Evolutionary conservation across 2,329 filamentous ascomycete genomes (phyloP).

Genomic region (Neopestalotiopsis sp.): DNA sequence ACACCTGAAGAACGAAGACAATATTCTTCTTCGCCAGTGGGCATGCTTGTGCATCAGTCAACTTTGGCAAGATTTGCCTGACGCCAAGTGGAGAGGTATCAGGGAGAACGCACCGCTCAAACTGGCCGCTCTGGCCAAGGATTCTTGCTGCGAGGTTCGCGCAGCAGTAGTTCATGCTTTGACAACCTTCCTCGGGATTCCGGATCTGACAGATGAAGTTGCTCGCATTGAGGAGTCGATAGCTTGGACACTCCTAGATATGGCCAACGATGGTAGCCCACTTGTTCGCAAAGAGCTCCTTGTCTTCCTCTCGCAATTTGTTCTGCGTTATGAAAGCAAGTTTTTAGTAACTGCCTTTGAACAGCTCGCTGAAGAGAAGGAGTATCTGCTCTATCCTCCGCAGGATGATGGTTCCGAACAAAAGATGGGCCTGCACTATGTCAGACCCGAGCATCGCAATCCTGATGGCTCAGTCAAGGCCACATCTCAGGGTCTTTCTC

Average conservation of each 20-base stretch:
- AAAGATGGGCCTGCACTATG: constrained; percentile 69
- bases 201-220: constrained; percentile 89
- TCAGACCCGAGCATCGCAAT: constrained; percentile 60
- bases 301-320: constrained; percentile 92
- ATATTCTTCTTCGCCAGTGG: constrained; percentile 91
- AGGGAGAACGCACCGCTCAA: constrained; percentile 83
- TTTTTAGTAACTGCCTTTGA: constrained; percentile 93
- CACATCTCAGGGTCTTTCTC: constrained; percentile 67
- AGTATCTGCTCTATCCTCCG: constrained; percentile 65
- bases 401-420: constrained; percentile 61
- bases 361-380: constrained; percentile 83
- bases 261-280: constrained; percentile 92
- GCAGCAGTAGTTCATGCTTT: constrained; percentile 93
- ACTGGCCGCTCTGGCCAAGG: constrained; percentile 80
- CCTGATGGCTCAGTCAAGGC: constrained; percentile 63
- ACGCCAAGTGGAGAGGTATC: constrained; percentile 97
- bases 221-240: constrained; percentile 90
- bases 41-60: constrained; percentile 95
- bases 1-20: constrained; percentile 85
- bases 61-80: constrained; percentile 87
- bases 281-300: constrained; percentile 93
- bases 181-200: constrained; percentile 92
- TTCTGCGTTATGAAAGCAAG: constrained; percentile 88
- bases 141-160: constrained; percentile 89
- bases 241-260: constrained; percentile 85